Evolutionary conservation across 2,329 filamentous ascomycete species (phyloP), one percentile per base, ranked within the genome.

Genomic region (Fusarium oligoseptatum): DNA sequence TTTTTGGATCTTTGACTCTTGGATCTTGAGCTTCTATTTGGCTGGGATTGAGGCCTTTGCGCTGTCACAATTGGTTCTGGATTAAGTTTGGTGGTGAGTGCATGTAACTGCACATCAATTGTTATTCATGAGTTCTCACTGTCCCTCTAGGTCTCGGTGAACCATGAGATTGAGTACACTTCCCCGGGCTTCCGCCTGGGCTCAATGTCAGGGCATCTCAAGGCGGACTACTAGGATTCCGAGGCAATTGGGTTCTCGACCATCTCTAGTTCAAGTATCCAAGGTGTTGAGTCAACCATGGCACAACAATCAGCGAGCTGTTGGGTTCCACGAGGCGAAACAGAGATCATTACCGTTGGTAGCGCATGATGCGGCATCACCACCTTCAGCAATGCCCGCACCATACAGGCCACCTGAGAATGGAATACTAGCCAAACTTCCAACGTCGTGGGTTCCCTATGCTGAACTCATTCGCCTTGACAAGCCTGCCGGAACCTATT

Each of bases 401-500:
- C 77, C 81, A n/a, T 96, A 96, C 81, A 81, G 83, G n/a, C 88
- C 92, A n/a, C 94, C 94, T 3, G 92, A 86, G 17, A 90, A 89
- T 1, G 94, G 95, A 15, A 79, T 97, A 6, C 84, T 97, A 34
- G 92, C 94, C 3, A 82, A 86, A 61, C 85, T 97, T 3, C 95
- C 95, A 2, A 72, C 84, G 22, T 89, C 92, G 65, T 91, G 92
- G 87, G 87, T 97, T 4, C 95, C 94, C 1, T 97, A 97, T 79
- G 94, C 91, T 57, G 94, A 97, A 81, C 89, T 97, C 15, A 89
- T 93, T 78, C 92, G 95, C 58, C 86, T 97, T 57, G 92, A 97
- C 83, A 97, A 95, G 79, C 95, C 94, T 1, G 88, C 91, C 0
- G 95, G 95, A 55, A 94, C 93, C 2, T 94, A 95, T 84, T 97